Conservation (phyloP, 768 basidiomycete species). For the Suillus occidentalis region DNA sequence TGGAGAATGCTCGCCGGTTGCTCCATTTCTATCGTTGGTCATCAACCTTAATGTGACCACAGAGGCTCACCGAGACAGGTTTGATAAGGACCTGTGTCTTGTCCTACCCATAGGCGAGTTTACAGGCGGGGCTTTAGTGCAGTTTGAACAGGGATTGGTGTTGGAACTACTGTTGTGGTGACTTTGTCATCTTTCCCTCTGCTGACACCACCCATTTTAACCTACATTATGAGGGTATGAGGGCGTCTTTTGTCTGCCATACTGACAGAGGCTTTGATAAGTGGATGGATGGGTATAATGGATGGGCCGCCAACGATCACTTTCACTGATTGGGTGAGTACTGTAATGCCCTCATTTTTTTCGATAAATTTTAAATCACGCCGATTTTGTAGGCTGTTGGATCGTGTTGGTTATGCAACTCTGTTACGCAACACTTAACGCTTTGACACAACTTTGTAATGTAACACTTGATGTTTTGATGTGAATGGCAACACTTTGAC, state of each 20-base stretch:
- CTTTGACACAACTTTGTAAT: too few relatives aligned
- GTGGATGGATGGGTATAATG: neutral
- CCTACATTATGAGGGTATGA: constrained; percentile 6
- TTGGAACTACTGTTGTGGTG: constrained; percentile 1
- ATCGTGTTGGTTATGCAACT: too few relatives aligned
- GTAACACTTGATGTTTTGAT: too few relatives aligned
- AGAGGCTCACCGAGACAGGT: constrained; percentile 5
- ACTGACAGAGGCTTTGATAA: constrained; percentile 5
- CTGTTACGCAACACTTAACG: too few relatives aligned
- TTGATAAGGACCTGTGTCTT: neutral
- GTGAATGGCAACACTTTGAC: too few relatives aligned
- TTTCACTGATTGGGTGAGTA: neutral
- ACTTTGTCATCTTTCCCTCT: constrained; percentile 11
- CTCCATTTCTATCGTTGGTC: constrained; percentile 2
- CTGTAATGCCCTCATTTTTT: too few relatives aligned
- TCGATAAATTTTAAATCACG: too few relatives aligned
- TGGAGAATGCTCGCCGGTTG: neutral
- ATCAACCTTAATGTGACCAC: constrained; percentile 12
- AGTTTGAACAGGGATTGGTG: constrained; percentile 9
- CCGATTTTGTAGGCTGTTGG: too few relatives aligned
- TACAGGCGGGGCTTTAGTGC: constrained; percentile 5
- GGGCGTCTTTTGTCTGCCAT: constrained; percentile 11
- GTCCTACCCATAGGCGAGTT: neutral
- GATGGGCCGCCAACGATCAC: neutral
- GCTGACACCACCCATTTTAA: constrained; percentile 10